phyloP scores from a whole-genome alignment of 73 alveolate genomes.

The Halteria grandinella region DNA sequence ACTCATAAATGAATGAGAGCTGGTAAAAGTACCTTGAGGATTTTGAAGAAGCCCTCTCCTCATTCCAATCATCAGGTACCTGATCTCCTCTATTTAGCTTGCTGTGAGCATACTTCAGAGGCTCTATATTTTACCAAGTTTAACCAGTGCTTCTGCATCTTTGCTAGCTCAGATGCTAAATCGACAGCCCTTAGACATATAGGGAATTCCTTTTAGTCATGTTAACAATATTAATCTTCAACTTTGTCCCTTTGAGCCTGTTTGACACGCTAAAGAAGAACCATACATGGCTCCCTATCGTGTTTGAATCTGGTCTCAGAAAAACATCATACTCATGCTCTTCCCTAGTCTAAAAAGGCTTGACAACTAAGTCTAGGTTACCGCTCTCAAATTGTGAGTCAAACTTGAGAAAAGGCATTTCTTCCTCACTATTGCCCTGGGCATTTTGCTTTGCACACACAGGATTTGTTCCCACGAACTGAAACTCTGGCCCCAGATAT shows the following conservation, averaged over 20 bases:
- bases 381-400: slow-evolving; percentile 95
- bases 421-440: neutral
- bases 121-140: slow-evolving; percentile 30
- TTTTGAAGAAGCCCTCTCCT: too few species aligned
- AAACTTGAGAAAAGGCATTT: slow-evolving; percentile 53
- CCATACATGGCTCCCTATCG: slow-evolving; percentile 91
- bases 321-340: slow-evolving; percentile 83
- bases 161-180: neutral
- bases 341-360: slow-evolving; percentile 8
- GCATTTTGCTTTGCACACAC: neutral
- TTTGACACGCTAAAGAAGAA: slow-evolving; percentile 81
- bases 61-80: too few species aligned
- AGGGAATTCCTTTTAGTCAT: slow-evolving; percentile 70
- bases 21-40: neutral
- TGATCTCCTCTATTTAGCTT: slow-evolving; percentile 7
- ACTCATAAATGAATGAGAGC: slow-evolving; percentile 53
- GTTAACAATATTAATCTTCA: slow-evolving; percentile 85
- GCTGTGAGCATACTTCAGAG: slow-evolving; percentile 8
- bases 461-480: slow-evolving; percentile 18
- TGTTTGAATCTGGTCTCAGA: slow-evolving; percentile 90
- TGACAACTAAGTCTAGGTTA: slow-evolving; percentile 66
- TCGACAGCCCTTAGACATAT: slow-evolving; percentile 42
- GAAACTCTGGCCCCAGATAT: neutral
- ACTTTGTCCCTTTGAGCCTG: slow-evolving; percentile 66
- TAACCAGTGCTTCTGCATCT: neutral